phyloP scores from a whole-genome alignment of 768 basidiomycete species.

The Vishniacozyma victoriae region DNA sequence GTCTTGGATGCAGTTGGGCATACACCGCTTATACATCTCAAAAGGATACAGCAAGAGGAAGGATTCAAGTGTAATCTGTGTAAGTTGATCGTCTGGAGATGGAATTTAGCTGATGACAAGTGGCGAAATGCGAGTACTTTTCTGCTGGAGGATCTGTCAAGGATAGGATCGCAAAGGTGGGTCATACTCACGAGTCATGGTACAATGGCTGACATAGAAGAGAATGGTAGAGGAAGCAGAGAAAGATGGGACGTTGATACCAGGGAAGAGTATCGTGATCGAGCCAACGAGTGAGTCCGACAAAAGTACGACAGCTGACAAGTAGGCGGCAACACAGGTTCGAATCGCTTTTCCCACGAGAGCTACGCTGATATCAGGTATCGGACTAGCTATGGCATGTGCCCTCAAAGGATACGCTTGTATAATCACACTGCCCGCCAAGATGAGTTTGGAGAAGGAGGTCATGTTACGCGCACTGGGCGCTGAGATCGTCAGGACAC shows the following conservation, averaged over 20 bases:
- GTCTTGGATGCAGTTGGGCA: slow-evolving; percentile 82
- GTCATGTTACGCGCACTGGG: slow-evolving; percentile 83
- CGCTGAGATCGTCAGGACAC: slow-evolving; percentile 90
- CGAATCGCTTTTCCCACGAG: background rate
- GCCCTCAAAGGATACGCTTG: slow-evolving; percentile 69
- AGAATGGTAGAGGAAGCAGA: slow-evolving; percentile 96
- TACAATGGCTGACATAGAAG: slow-evolving; percentile 9
- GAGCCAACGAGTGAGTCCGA: slow-evolving; percentile 59
- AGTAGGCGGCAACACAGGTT: slow-evolving; percentile 83
- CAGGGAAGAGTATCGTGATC: slow-evolving; percentile 83
- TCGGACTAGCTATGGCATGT: slow-evolving; percentile 86
- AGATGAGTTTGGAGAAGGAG: slow-evolving; percentile 97
- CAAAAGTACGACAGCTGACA: background rate
- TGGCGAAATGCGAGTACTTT: slow-evolving; percentile 84
- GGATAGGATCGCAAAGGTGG: slow-evolving; percentile 79
- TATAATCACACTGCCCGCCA: slow-evolving; percentile 65
- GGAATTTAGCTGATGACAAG: slow-evolving; percentile 47
- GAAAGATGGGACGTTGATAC: slow-evolving; percentile 69
- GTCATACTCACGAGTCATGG: background rate
- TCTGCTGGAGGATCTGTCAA: slow-evolving; percentile 92
- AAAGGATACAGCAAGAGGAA: slow-evolving; percentile 66
- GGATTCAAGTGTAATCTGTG: slow-evolving; percentile 83
- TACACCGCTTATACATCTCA: slow-evolving; percentile 82
- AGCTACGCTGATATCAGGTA: slow-evolving; percentile 53
- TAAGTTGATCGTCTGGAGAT: slow-evolving; percentile 50